phyloP scores from a whole-genome alignment of 2,329 filamentous ascomycete species.

The Hymenotorrendiella dingleyae region DNA sequence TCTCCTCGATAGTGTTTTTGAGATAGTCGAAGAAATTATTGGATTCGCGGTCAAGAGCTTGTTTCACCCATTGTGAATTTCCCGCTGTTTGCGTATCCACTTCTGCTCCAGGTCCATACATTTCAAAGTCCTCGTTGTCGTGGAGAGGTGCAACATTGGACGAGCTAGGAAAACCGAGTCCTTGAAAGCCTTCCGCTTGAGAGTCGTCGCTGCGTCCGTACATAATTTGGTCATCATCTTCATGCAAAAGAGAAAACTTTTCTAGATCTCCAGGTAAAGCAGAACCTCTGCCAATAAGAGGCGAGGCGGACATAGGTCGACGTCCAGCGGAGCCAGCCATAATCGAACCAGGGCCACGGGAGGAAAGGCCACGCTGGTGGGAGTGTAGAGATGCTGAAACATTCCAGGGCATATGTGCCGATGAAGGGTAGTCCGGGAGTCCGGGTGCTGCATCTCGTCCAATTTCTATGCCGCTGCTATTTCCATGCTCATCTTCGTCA shows the following conservation, averaged over 20 bases:
- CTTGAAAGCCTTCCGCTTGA: conserved; percentile 3
- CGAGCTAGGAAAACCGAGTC: conserved; percentile 16
- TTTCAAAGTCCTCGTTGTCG: conserved; percentile 36
- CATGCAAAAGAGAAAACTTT: conserved; percentile 15
- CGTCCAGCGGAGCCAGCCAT: conserved; percentile 29
- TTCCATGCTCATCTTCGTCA: conserved; percentile 27
- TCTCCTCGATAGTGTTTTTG: conserved; percentile 37
- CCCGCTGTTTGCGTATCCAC: conserved; percentile 44
- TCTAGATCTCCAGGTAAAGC: conserved; percentile 23
- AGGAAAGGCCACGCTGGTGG: conserved; percentile 37
- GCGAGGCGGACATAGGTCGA: conserved; percentile 53
- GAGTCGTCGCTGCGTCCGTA: conserved; percentile 22
- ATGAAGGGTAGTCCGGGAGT: conserved; percentile 61
- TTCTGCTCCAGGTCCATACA: conserved; percentile 33
- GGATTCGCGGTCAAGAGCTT: conserved; percentile 51
- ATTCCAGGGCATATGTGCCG: conserved; percentile 62
- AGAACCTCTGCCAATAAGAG: conserved; percentile 46
- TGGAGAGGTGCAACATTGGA: conserved; percentile 2
- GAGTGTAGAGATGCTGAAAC: conserved; percentile 48
- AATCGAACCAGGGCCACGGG: conserved; percentile 21
- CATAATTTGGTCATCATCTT: conserved; percentile 19
- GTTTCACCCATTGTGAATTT: conserved; percentile 42
- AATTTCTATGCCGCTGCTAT: conserved; percentile 53
- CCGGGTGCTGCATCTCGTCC: conserved; percentile 62
- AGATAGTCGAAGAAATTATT: conserved; percentile 60